These are phyloP conservation scores for Penicillium sp. DNA, from an alignment of 2,329 filamentous ascomycete species.

Conservation along the genomic window DNA sequence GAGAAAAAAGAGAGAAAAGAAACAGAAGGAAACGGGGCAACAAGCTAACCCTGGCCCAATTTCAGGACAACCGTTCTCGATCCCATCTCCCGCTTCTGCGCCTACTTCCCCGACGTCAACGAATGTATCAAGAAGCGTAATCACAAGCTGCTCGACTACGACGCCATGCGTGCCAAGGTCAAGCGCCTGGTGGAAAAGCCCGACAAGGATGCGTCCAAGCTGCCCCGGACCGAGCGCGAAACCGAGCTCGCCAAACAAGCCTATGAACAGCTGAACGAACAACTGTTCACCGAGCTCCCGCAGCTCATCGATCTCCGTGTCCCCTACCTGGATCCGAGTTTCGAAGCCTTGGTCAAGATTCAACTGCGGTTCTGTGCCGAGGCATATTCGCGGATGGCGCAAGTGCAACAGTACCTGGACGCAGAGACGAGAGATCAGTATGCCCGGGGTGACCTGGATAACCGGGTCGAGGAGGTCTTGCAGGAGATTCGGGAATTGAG, in stretches of 20 bases:
- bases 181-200: slow-evolving; percentile 97
- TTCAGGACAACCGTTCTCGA: slow-evolving; percentile 81
- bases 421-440: slow-evolving; percentile 95
- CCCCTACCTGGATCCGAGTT: slow-evolving; percentile 92
- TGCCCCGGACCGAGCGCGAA: slow-evolving; percentile 93
- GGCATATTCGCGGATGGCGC: slow-evolving; percentile 95
- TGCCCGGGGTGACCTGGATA: slow-evolving; percentile 85
- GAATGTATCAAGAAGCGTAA: slow-evolving; percentile 99
- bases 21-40: too few relatives aligned
- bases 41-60: background rate
- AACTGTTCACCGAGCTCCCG: slow-evolving; percentile 84
- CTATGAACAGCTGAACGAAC: slow-evolving; percentile 96
- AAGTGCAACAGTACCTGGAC: slow-evolving; percentile 97
- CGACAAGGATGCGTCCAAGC: slow-evolving; percentile 95
- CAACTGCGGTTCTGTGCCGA: slow-evolving; percentile 96
- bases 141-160: slow-evolving; percentile 97
- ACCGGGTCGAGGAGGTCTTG: slow-evolving; percentile 86
- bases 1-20: background rate
- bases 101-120: slow-evolving; percentile 98
- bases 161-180: slow-evolving; percentile 88
- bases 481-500: slow-evolving; percentile 96
- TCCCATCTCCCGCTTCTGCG: slow-evolving; percentile 91
- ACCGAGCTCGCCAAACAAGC: slow-evolving; percentile 86
- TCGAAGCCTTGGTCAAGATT: slow-evolving; percentile 97
- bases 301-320: slow-evolving; percentile 95